Evolutionary conservation across 2,329 filamentous ascomycete species (phyloP).

Genomic region (Emergomyces pasteurianus): DNA sequence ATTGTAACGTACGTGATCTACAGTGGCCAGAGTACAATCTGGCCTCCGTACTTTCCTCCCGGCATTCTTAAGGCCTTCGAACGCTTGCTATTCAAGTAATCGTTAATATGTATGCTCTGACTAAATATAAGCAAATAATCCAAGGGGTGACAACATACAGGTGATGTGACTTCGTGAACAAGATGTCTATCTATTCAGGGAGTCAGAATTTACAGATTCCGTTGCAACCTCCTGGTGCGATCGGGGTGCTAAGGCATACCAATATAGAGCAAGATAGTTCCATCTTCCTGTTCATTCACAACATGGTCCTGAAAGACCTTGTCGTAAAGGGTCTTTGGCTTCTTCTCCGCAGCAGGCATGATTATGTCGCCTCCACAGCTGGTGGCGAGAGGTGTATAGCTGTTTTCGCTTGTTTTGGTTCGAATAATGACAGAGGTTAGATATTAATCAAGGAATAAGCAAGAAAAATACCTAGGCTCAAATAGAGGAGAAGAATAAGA

Average conservation of each 20-base stretch:
- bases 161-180: conserved; percentile 96
- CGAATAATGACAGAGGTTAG: neutral
- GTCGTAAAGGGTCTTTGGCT: conserved; percentile 83
- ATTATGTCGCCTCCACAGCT: conserved; percentile 5
- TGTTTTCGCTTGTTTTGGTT: neutral
- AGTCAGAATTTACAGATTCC: conserved; percentile 13
- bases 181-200: conserved; percentile 65
- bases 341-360: conserved; percentile 64
- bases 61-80: conserved; percentile 87
- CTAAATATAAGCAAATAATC: conserved; percentile 7
- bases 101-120: conserved; percentile 8
- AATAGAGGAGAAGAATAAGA: neutral
- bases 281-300: conserved; percentile 89
- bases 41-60: conserved; percentile 78
- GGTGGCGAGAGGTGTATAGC: neutral
- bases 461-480: neutral
- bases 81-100: conserved; percentile 60
- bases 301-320: conserved; percentile 94
- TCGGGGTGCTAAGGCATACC: conserved; percentile 42
- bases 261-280: conserved; percentile 86
- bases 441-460: neutral
- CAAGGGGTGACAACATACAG: conserved; percentile 43
- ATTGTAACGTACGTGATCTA: conserved; percentile 67
- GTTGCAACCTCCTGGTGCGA: neutral
- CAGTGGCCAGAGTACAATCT: conserved; percentile 92